phyloP scores from a whole-genome alignment of 169 alveolate species.

The Plasmodium sp. region DNA sequence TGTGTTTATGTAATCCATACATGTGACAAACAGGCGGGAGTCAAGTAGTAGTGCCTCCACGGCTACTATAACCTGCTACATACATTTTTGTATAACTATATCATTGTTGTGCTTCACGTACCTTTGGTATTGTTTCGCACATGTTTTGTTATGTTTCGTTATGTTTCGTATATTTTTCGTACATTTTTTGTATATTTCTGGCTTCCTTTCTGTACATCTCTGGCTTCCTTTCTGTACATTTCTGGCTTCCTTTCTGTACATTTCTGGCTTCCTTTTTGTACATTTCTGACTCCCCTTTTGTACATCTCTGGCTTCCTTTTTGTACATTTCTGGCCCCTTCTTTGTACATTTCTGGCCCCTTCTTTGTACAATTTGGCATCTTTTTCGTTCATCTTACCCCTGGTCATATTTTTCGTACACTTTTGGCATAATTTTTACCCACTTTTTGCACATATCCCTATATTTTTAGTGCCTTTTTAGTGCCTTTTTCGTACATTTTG shows the following conservation, averaged over 20 bases:
- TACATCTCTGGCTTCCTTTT: not conserved
- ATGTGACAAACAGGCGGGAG: not conserved
- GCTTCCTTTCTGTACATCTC: not conserved
- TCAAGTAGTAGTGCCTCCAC: not conserved
- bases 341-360: no score
- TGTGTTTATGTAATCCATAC: not conserved
- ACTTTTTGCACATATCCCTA: no score
- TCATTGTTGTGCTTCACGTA: not conserved
- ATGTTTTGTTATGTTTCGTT: not conserved
- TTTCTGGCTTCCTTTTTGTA: not conserved
- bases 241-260: not conserved
- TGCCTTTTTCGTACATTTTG: not conserved
- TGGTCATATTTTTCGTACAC: no score
- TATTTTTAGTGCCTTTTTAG: no score
- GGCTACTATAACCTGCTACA: not conserved
- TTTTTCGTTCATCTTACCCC: no score
- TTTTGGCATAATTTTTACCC: no score
- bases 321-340: no score
- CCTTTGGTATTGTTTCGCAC: not conserved
- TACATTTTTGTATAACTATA: not conserved
- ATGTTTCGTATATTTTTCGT: not conserved
- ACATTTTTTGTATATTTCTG: not conserved
- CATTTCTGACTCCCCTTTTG: not conserved
- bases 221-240: not conserved
- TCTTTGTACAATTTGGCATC: no score